Conservation (phyloP, 371 early-diverging fungal species). For the Saksenaea oblongispora region DNA sequence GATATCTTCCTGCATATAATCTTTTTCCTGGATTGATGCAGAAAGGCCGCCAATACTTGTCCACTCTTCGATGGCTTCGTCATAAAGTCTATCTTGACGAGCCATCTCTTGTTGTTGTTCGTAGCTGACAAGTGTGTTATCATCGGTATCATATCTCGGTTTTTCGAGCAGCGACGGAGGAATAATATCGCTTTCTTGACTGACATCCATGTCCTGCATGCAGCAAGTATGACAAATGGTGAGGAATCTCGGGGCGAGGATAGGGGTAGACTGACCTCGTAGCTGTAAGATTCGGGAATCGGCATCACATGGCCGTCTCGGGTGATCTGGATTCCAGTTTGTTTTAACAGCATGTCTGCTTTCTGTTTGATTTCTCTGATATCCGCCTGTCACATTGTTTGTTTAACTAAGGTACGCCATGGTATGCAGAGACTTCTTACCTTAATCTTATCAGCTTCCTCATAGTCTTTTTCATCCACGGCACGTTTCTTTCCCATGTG, state of each 20-base stretch:
- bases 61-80: conserved; percentile 30
- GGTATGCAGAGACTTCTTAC: conserved; percentile 1
- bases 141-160: conserved; percentile 9
- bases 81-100: conserved; percentile 21
- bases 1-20: conserved; percentile 4
- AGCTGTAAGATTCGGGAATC: background rate
- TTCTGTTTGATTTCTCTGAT: conserved; percentile 20
- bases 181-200: conserved; percentile 2
- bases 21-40: conserved; percentile 2
- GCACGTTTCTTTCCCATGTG: conserved; percentile 62
- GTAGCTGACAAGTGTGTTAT: conserved; percentile 15
- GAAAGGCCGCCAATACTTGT: conserved; percentile 18
- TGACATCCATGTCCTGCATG: conserved; percentile 5
- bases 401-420: background rate
- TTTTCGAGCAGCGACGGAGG: background rate
- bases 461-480: conserved; percentile 72
- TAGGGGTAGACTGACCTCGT: background rate
- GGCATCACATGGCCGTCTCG: conserved; percentile 20
- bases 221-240: background rate
- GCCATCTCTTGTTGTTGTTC: conserved; percentile 9
- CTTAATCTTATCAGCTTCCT: conserved; percentile 73
- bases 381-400: conserved; percentile 10
- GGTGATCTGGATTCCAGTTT: conserved; percentile 19
- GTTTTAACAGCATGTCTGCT: conserved; percentile 18
- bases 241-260: background rate